Base-by-base conservation (phyloP, 306 rosid genomes). In the Sesbania bispinosa region DNA sequence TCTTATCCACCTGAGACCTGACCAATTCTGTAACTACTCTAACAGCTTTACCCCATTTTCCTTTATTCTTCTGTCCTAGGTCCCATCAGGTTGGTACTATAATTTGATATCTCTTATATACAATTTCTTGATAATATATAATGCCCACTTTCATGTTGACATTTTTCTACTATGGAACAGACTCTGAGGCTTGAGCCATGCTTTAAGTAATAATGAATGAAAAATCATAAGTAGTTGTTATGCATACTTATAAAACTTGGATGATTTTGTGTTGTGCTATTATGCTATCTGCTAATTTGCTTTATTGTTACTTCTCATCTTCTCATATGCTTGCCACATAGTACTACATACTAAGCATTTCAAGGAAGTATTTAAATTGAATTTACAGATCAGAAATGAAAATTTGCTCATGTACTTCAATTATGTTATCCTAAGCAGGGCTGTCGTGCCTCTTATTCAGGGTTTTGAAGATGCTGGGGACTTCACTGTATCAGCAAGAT, bases 381-480 rank as follows among this genome's bases (percentile, higher is more conserved):
- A 7, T 62, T 64, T 64, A 73, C 52, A 15, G 59, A 77, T 62
- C 46, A 45, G 15, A 62, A 38, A 45, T 54, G 70, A 11, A 61
- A 62, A 63, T 80, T 50, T 87, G 77, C 93, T 88, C 76, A 84
- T 80, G 52, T 58, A 46, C 50, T 75, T n/a, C 47, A 62, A 71
- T 76, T 78, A 74, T 72, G 57, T 77, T 77, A 71, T 84, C 80
- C 82, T 86, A 79, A 87, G 77, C 95, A 94, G 99, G 99, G 90
- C 91, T 78, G 91, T 89, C 85, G 97, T 89, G 82, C 99, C 99
- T 79, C 99, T 94, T 87, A 91, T 94, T 87, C 97, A 94, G 93
- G 99, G 99, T 82, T 94, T 87, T 86, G 99, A 94, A 91, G 99
- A 94, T 68, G 96, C 97, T 63, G 97, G 99, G 50, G 99, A 94